Evolutionary conservation across 2,329 filamentous ascomycete species (phyloP).

Genomic region (Triangularia setosa): DNA sequence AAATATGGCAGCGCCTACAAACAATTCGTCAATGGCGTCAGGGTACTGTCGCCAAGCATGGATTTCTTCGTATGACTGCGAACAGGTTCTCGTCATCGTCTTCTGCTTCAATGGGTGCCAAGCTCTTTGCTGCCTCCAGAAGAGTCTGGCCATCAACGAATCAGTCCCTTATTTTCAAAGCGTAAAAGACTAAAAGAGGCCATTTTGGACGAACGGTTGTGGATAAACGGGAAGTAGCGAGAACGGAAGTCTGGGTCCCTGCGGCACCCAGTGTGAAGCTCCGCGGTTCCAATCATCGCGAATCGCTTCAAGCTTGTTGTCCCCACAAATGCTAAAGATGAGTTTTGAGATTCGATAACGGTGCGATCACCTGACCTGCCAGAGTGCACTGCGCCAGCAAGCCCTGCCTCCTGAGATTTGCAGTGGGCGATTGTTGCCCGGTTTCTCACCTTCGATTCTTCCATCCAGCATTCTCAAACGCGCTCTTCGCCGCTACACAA

Average conservation of each 20-base stretch:
- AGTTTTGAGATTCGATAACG: background rate
- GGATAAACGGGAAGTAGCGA: conserved; percentile 8
- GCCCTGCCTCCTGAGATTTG: background rate
- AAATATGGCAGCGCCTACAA: background rate
- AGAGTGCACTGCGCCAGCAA: background rate
- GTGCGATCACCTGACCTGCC: conserved; percentile 10
- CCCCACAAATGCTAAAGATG: background rate
- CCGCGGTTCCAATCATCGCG: conserved; percentile 2
- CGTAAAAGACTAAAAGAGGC: background rate
- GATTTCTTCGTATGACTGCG: background rate
- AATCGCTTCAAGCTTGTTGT: background rate
- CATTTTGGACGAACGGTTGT: background rate
- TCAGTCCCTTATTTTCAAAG: background rate
- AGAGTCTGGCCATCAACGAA: background rate
- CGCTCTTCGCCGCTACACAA: background rate
- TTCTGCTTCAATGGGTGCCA: background rate
- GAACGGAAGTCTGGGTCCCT: background rate
- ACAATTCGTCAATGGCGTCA: conserved; percentile 1
- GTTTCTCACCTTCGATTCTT: background rate
- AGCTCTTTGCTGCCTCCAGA: background rate
- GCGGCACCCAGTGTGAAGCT: background rate
- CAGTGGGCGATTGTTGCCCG: background rate
- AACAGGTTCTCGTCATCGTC: background rate
- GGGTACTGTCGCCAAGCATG: background rate
- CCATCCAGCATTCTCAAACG: background rate